Evolutionary conservation across 73 alveolate species (phyloP).

Genomic region (Tetrahymena borealis): DNA sequence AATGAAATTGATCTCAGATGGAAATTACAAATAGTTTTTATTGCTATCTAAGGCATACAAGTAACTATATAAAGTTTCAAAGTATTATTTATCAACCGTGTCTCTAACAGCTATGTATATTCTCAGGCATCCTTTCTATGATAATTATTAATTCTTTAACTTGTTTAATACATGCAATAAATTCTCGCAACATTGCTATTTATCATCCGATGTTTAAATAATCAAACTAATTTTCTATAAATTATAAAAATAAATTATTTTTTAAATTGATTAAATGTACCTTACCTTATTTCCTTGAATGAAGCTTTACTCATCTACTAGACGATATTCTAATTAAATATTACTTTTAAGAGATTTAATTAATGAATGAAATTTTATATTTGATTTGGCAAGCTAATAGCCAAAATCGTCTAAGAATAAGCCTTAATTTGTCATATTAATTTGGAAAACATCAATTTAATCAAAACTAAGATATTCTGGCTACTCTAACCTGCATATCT

Average conservation of each 20-base stretch:
- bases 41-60: not conserved
- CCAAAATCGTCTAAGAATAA: not conserved
- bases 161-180: not conserved
- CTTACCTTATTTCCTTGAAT: not conserved
- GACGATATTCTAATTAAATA: not conserved
- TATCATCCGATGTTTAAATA: not conserved
- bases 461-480: not conserved
- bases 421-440: not conserved
- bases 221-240: not conserved
- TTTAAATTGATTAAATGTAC: not conserved
- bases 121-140: not conserved
- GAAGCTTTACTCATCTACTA: not conserved
- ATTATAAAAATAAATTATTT: not conserved
- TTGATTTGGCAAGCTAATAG: not conserved
- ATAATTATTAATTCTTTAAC: not conserved
- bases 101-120: not conserved
- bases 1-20: not conserved
- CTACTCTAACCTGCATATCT: not conserved
- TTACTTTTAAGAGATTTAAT: not conserved
- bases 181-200: not conserved
- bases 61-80: not conserved
- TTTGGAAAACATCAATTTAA: not conserved
- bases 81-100: not conserved
- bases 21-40: not conserved
- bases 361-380: not conserved